Evolutionary conservation across 345 rosid species (phyloP), one percentile per base, ranked within the genome.

Genomic region (Dovyalis caffra): DNA sequence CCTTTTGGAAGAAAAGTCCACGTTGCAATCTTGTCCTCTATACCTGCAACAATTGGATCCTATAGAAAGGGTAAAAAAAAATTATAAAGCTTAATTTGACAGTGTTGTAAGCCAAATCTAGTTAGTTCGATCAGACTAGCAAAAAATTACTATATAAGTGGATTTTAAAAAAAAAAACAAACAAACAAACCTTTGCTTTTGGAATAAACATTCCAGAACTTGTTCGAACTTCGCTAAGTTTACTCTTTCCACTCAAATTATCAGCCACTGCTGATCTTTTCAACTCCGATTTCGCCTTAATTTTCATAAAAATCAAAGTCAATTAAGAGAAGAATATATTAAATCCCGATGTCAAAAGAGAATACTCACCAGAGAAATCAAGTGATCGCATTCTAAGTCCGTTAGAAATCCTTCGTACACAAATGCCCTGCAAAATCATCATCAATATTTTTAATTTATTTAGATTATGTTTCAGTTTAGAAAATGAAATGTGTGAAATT

Each of bases 1-100:
- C 97, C 99, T 91, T 90, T 95, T 72, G 97, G 99, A 67, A 95
- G 99, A 77, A 95, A 95, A 35, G 99, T 88, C 97, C 99, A 95
- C 61, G 97, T 85, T 47, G 95, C 83, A 76, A 95, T 90, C 86
- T 95, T 95, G 61, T 91, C 99, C 79, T 95, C 99, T 74, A 95
- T 88, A 64, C 97, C 97, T 31, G 85, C 85, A 85, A 95, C 85
- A 35, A 95, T 91, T 53, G 95, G 94, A 88, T 95, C 97, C 97
- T 92, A 79, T 25, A 75, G 71, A 57, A 23, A 64, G 60, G 72
- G 71, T 71, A 65, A 56, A 69, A 47, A 73, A 4, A 4, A 21
- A 40, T 1, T 25, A 29, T 2, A 16, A 53, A 8, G 40, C 32
- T 56, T 37, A 35, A 71, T 76, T 64, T 68, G 58, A 21, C 12